phyloP scores from a whole-genome alignment of 2,329 filamentous ascomycete species.

The Diaporthe ampelina region DNA sequence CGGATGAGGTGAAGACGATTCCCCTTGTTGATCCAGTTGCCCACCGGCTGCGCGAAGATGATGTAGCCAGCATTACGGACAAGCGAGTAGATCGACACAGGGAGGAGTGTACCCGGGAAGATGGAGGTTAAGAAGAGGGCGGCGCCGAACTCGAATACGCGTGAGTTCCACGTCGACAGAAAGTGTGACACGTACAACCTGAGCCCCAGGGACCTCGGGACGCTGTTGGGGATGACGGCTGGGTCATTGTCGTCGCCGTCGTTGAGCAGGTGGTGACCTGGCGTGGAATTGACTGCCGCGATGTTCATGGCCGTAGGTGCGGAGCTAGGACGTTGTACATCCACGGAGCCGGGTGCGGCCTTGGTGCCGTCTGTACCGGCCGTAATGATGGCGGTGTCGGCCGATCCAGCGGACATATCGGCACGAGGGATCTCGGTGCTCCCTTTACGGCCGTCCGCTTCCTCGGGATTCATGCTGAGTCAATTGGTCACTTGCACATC shows the following conservation, averaged over 20 bases:
- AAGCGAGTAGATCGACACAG: conserved; percentile 78
- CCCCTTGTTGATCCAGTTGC: conserved; percentile 69
- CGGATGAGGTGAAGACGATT: conserved; percentile 65
- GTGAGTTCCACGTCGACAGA: conserved; percentile 75
- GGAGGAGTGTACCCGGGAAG: conserved; percentile 72
- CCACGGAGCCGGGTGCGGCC: not conserved
- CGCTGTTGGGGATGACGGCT: not conserved
- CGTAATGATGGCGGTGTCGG: not conserved
- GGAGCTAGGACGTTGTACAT: not conserved
- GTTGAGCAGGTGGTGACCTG: conserved; percentile 19
- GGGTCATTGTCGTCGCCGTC: conserved; percentile 8
- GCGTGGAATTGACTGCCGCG: not conserved
- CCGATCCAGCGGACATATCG: not conserved
- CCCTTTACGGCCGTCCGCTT: not conserved
- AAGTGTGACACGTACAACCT: conserved; percentile 71
- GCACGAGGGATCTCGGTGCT: not conserved
- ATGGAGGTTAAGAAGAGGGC: conserved; percentile 70
- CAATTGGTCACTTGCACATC: not conserved
- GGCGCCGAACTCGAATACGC: conserved; percentile 74
- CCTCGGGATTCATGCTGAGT: not conserved
- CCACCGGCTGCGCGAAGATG: conserved; percentile 70
- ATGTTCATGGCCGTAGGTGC: not conserved
- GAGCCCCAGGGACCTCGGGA: conserved; percentile 33
- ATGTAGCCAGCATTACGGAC: conserved; percentile 70
- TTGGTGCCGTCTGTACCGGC: not conserved